Evolutionary conservation across 257 asterid genomes (phyloP), one percentile per base, ranked within the genome.

Genomic region (Sherardia arvensis): DNA sequence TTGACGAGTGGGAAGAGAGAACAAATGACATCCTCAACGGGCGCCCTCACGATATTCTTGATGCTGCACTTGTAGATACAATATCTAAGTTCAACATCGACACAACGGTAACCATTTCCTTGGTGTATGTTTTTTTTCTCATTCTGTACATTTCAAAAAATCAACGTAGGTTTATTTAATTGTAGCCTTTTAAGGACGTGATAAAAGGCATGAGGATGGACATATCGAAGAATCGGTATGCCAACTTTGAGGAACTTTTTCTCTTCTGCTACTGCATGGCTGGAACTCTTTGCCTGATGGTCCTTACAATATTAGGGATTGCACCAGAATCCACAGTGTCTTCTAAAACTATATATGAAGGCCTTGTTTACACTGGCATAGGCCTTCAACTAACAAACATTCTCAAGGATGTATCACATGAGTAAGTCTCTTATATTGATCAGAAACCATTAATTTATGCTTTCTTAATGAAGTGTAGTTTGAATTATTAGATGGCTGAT

Each of bases 161-260:
- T n/a, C n/a, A n/a, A n/a, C n/a, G n/a, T n/a, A n/a, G n/a, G n/a
- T n/a, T n/a, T n/a, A n/a, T 25, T 74, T 1, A 26, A 28, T 3
- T 57, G 18, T 8, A 88, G 96, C 95, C 92, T 0, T 88, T 88
- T 67, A 79, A 79, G 78, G 96, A 88, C 74, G 79, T 86, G 96
- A 86, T 88, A 17, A 92, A 88, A n/a, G 96, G 96, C 25, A 86
- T 88, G 96, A 78, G 96, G 65, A 86, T 86, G 96, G 96, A 88
- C 69, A 80, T 75, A 0, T 61, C 83, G 60, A 88, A 88, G 71
- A 77, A 70, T 15, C 68, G 90, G 1, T 88, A 88, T 22, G 79
- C 81, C 0, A 81, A 79, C 69, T 88, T 86, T 12, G 69, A 88
- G 45, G 95, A 88, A 71, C 81, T 88, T 1, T 88, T 80, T 51